Evolutionary conservation across 768 basidiomycete genomes (phyloP), one percentile per base, ranked within the genome.

Genomic region (Mrakia frigida): DNA sequence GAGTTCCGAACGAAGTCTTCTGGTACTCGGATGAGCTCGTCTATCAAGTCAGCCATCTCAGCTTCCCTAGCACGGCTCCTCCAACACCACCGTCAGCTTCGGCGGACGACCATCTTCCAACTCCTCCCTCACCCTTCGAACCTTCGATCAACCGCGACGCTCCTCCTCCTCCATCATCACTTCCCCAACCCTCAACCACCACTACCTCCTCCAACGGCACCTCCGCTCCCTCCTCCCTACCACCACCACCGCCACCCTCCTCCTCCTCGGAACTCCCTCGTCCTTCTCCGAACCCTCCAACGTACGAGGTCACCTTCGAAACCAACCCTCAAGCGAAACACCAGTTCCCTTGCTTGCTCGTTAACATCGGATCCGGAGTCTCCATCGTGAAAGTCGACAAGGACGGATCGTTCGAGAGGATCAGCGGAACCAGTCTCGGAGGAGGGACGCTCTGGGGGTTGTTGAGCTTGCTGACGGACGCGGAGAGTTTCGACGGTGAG

Each of bases 21-120:
- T 98, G 90, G 87, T 98, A 98, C 85, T 97, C 94, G 73, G 96
- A 99, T 84, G 92, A 98, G 84, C 89, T 98, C 80, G 95, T 98
- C 74, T 91, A 85, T 68, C 82, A 92, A 82, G 87, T 86, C 60
- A 84, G 83, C 50, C 85, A 86, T 79, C 69, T 77, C 28, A 39
- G 43, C 39, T 83, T 16, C 70, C 83, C 63, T 79, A 81, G 63
- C 73, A 82, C 74, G 77, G 83, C 11, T 70, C 82, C 63, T 79
- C 81, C 69, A 73, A 82, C 73, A 77, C 79, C 76, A 28, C 70
- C 75, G 11, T 50, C 46, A 50, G 46, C 46, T 14, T 9, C 46
- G 2, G 18, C 79, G 79, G 41, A 65, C 78, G 43, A 72, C 76
- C 25, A 28, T 56, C 56, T 56, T 28, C 56, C 56, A 9, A n/a